Base-by-base conservation (phyloP, 2,329 filamentous ascomycete genomes). In the Colletotrichum higginsianum region DNA sequence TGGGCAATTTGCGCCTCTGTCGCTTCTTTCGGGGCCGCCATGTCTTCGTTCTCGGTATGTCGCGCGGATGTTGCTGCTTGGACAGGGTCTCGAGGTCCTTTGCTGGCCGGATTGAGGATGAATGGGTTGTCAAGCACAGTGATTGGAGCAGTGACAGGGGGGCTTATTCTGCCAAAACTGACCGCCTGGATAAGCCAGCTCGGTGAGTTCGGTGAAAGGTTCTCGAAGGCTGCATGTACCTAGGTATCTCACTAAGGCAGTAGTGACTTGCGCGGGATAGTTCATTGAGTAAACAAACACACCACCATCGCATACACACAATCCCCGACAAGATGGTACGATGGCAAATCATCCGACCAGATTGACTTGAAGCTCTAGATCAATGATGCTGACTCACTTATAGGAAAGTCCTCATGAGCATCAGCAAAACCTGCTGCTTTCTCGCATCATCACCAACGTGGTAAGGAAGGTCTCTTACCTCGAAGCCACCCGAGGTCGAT, bases 321-420 rank as follows among this genome's bases (percentile, higher is more conserved):
- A 62, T 49, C 61, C 15, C 38, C 21, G 53, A 47, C 61, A 72
- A 61, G 23, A 73, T 73, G 74, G 73, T 74, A 73, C 15, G 56
- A 18, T 47, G 13, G 13, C 26, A 21, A 42, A 21, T 52, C 38
- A 30, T 30, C 4, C 4, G 7, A 21, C 16, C 1, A 11, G 16
- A 15, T 57, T 30, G 35, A 13, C 26, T 9, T 13, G 23, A 23
- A 18, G 2, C 35, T 38, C 8, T 38, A 38, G 2, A 2, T 1
- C 15, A 3, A 38, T 23, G 6, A n/a, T 47, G 18, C 55, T 74
- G 12, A 75, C 26, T 0, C 11, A 35, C 0, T 0, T 2, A 30
- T 62, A 92, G 96, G 96, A 99, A 83, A 98, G 94, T 78, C 96
- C 96, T 49, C 96, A 99, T 80, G 96, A 98, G 81, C 95, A 98